Base-by-base conservation (phyloP, 2,329 filamentous ascomycete species). In the Alternaria hordeiaustralica region DNA sequence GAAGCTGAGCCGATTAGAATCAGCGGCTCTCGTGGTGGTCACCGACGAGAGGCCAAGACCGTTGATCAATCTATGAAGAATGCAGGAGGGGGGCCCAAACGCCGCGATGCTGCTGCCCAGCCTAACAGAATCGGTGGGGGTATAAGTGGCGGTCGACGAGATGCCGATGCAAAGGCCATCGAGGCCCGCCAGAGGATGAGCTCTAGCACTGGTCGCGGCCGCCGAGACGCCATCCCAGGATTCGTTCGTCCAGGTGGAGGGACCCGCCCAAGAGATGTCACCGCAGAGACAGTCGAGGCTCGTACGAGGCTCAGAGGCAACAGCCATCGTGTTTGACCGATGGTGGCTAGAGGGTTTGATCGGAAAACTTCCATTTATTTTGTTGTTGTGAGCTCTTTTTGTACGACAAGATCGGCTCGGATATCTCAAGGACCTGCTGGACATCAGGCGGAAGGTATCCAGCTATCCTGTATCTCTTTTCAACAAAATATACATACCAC, bases 281-380 rank as follows among this genome's bases (percentile, higher is more conserved):
- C 4, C 5, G n/a, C 36, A 18, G 36, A 11, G 36, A 18, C 9
- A 5, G 36, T 41, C 2, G 36, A 18, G 36, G n/a, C 36, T 0
- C 36, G 15, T 6, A 3, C 2, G 5, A 18, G 36, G 0, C 11
- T 0, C 36, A 10, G 36, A 18, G n/a, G n/a, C 4, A 10, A 0
- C 0, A 41, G 36, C n/a, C 2, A 5, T 18, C 36, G 0, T 18
- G 36, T 11, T 41, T 11, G 15, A 41, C 11, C n/a, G 36, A 41
- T 3, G 36, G 11, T 11, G 2, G 1, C 4, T 1, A 11, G 8
- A 2, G 36, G 6, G 5, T 3, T 0, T 9, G 6, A 41, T 18
- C n/a, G n/a, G 5, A 3, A 0, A 41, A 9, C 0, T 41, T 3
- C 1, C 4, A 41, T 2, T 3, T 41, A 1, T 3, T 41, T 9